These are phyloP conservation scores for Inga laurina DNA, from an alignment of 306 rosid genomes.

Conservation along the genomic window DNA sequence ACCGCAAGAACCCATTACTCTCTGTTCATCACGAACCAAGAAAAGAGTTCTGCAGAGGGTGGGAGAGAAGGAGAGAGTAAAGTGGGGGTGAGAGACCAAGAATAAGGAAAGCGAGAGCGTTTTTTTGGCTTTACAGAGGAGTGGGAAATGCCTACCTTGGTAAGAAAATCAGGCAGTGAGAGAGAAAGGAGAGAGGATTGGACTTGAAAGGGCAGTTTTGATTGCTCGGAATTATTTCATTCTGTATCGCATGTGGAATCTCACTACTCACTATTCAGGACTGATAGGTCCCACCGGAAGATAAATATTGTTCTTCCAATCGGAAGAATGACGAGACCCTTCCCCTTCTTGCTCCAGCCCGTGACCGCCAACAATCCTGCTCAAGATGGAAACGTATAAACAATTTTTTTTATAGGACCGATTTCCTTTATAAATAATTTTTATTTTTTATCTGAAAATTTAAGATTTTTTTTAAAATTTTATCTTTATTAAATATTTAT, in stretches of 20 bases:
- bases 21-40: constrained; percentile 34
- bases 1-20: constrained; percentile 71
- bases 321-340: not conserved
- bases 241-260: constrained; percentile 1
- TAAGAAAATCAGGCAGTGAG: constrained; percentile 14
- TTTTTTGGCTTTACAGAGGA: constrained; percentile 59
- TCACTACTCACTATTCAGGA: not conserved
- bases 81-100: constrained; percentile 39
- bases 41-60: constrained; percentile 24
- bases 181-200: constrained; percentile 18
- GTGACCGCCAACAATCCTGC: not conserved
- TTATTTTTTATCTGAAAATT: no score
- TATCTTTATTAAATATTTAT: no score
- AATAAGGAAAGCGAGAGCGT: constrained; percentile 19
- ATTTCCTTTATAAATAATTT: no score
- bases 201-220: constrained; percentile 47
- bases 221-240: not conserved
- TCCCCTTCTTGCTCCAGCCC: not conserved
- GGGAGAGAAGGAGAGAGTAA: constrained; percentile 26
- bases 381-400: not conserved
- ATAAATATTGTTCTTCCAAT: not conserved
- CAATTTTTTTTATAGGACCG: no score
- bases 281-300: constrained; percentile 30
- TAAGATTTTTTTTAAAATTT: no score
- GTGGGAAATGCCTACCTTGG: constrained; percentile 26